Evolutionary conservation across 2,329 filamentous ascomycete species (phyloP), one percentile per base, ranked within the genome.

Genomic region (Chlorencoelia australis): DNA sequence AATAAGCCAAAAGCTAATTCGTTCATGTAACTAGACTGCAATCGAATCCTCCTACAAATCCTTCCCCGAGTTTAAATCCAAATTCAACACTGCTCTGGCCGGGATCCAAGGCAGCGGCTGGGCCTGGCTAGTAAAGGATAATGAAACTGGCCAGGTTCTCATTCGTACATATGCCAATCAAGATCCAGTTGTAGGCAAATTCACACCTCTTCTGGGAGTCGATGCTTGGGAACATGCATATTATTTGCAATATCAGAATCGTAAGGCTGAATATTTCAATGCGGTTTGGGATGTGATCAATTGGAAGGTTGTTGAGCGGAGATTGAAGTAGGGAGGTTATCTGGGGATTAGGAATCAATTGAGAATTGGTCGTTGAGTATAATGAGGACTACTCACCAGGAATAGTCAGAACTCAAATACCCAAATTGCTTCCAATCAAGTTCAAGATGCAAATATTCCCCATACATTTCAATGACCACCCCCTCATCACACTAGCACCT

Each of bases 201-300:
- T 82, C 59, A 71, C 77, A 54, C 88, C 88, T 24, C 68, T 95
- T 32, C 66, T 95, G 30, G 88, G 88, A 39, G 81, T 95, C 54
- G 88, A 95, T 66, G 88, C 87, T 37, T 94, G 87, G 87, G 87
- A 94, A 71, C 87, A 94, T 65, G 87, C 87, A 35, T 94, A 93
- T 70, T 93, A 94, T 66, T 71, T 94, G 44, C 85, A 94, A 68
- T 94, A 94, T 67, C 75, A 94, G 75, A 94, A 94, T 72, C 80
- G 86, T 63, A 94, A 94, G 77, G 87, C 82, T 40, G 87, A 94
- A 68, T 94, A 94, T 71, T 94, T 94, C 64, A 74, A 74, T 54
- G 85, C 85, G 41, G 82, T 94, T 59, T 94, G 88, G 88, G 84
- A 94, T 51, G 87, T 94, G 33, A 69, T 94, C 62, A 94, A 94